A percentile compares a stretch with the other conserved stretches of the same genome.
These are phyloP conservation scores for Acacia confusa DNA, from an alignment of 306 rosid species.

Conservation along the genomic window DNA sequence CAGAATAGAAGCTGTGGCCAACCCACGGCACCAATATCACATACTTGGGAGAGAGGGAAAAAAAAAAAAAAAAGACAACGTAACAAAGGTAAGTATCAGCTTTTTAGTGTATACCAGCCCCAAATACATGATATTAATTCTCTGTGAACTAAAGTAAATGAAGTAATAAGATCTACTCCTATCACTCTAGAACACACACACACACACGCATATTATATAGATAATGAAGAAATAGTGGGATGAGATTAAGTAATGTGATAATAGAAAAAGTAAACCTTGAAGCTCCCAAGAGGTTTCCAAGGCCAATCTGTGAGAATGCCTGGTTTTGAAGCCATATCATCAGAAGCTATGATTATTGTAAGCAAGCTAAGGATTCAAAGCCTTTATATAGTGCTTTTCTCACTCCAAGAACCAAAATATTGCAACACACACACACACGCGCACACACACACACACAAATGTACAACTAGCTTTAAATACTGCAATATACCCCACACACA, in stretches of 20 bases:
- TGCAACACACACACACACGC: too few species aligned
- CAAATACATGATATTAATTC: too few species aligned
- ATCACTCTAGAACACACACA: not conserved
- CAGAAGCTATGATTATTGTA: too few species aligned
- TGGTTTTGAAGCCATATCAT: constrained; percentile 53
- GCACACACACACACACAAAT: too few species aligned
- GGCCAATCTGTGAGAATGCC: constrained; percentile 68
- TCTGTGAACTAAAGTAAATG: not conserved
- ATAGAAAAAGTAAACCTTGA: constrained; percentile 43
- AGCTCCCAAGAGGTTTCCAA: constrained; percentile 57
- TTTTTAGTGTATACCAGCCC: too few species aligned
- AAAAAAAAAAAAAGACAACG: too few species aligned
- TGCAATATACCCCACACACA: not conserved
- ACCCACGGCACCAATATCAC: not conserved
- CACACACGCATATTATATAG: not conserved
- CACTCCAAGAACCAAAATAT: too few species aligned
- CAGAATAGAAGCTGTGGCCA: not conserved
- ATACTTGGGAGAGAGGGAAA: not conserved
- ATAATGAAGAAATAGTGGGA: not conserved
- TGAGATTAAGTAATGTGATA: not conserved
- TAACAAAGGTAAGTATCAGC: not conserved
- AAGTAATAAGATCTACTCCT: not conserved
- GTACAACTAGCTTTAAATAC: too few species aligned
- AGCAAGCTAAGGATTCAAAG: not conserved
- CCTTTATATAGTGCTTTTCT: not conserved